phyloP scores from a whole-genome alignment of 306 rosid species.

The Acacia acuminata region DNA sequence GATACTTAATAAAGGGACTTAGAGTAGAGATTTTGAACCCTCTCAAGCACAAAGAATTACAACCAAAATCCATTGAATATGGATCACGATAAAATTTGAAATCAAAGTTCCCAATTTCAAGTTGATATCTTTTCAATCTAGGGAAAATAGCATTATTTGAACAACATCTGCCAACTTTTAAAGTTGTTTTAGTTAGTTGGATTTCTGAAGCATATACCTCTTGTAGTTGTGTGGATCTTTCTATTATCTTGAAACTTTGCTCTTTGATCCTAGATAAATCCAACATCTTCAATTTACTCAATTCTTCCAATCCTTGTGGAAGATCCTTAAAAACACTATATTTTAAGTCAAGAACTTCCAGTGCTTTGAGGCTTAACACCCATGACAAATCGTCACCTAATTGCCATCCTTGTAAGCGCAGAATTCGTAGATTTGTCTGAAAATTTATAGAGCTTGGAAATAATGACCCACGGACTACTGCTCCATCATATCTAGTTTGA shows the following conservation, averaged over 20 bases:
- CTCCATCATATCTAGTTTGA: rapidly evolving
- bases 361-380: neutral
- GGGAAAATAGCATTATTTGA: neutral
- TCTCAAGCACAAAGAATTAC: neutral
- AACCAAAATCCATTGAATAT: neutral
- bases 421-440: neutral
- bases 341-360: neutral
- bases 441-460: neutral
- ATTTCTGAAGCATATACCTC: neutral
- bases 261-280: neutral
- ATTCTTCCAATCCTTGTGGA: neutral
- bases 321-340: neutral
- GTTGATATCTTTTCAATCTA: neutral
- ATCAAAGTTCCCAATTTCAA: neutral
- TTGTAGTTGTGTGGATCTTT: neutral
- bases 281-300: neutral
- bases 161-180: neutral
- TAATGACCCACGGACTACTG: neutral
- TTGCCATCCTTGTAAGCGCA: neutral
- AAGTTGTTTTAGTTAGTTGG: neutral
- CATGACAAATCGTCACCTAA: neutral
- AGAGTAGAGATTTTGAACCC: neutral
- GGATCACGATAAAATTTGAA: too few species aligned
- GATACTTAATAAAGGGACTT: neutral
- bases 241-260: neutral